These are phyloP conservation scores for Boletus austroedulis DNA, from an alignment of 1,284 basidiomycete genomes.

Conservation along the genomic window DNA sequence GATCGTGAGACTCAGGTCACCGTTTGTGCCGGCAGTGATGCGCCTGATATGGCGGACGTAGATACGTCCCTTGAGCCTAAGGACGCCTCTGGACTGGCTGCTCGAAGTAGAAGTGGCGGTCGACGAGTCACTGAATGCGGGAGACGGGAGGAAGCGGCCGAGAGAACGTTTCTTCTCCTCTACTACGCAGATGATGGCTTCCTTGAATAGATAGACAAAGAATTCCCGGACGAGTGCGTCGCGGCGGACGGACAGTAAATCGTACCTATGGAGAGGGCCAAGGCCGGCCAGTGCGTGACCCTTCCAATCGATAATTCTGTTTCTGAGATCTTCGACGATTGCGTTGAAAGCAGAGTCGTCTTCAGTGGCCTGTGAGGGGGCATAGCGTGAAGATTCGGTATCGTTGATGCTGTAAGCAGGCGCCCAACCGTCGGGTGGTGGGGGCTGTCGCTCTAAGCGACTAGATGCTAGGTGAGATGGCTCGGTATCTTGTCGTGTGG, in stretches of 20 bases:
- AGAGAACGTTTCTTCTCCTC: conserved; percentile 88
- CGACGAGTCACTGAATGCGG: conserved; percentile 49
- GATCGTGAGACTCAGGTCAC: conserved; percentile 87
- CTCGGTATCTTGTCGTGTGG: conserved; percentile 36
- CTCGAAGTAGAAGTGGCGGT: conserved; percentile 41
- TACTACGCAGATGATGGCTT: conserved; percentile 93
- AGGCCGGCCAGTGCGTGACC: conserved; percentile 85
- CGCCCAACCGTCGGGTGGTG: conserved; percentile 35
- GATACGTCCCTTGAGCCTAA: conserved; percentile 92
- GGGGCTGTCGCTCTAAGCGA: conserved; percentile 24
- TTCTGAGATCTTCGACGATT: conserved; percentile 84
- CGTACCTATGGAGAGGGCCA: conserved; percentile 87
- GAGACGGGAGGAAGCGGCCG: conserved; percentile 64
- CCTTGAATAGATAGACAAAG: conserved; percentile 93
- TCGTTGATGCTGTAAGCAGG: conserved; percentile 26
- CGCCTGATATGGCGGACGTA: conserved; percentile 91
- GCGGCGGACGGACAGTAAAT: conserved; percentile 83
- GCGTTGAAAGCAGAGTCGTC: conserved; percentile 72
- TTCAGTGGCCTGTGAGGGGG: conserved; percentile 33
- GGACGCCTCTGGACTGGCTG: conserved; percentile 63
- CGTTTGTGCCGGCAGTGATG: conserved; percentile 73
- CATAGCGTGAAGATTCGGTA: conserved; percentile 29
- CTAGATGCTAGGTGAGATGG: conserved; percentile 33
- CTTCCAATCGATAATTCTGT: conserved; percentile 92
- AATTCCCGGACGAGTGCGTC: conserved; percentile 87